A percentile compares a stretch with the other conserved stretches of the same genome.
phyloP scores from a whole-genome alignment of 768 basidiomycete species.

The Kwoniella newhampshirensis region DNA sequence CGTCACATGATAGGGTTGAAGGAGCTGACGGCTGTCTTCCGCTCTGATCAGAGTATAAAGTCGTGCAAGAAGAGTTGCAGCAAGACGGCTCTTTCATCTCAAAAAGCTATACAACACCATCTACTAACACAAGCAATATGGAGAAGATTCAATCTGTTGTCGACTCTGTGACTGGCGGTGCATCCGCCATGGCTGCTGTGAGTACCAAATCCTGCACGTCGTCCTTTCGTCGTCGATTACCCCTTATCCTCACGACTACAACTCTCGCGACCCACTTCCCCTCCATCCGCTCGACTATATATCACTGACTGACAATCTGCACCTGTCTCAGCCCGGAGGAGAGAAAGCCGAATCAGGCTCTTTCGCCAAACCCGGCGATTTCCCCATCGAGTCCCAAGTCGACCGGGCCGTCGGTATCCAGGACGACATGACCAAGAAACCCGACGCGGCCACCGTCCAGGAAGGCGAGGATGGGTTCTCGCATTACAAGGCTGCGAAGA shows the following conservation, averaged over 20 bases:
- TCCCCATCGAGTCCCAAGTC: constrained; percentile 45
- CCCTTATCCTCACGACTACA: background rate
- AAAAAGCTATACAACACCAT: background rate
- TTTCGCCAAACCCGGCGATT: constrained; percentile 45
- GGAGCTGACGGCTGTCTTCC: too few species aligned
- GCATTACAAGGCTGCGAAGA: constrained; percentile 50
- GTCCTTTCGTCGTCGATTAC: background rate
- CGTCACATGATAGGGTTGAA: too few species aligned
- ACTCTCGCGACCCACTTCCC: background rate
- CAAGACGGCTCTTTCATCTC: too few species aligned
- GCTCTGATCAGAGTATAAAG: too few species aligned
- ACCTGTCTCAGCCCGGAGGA: constrained; percentile 7
- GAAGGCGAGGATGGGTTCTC: constrained; percentile 49
- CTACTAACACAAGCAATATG: constrained; percentile 13
- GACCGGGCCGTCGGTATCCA: constrained; percentile 49
- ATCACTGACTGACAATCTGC: background rate
- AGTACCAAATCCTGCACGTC: constrained; percentile 4
- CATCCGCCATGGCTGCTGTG: constrained; percentile 16
- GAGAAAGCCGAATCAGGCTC: constrained; percentile 19
- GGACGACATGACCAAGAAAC: constrained; percentile 49
- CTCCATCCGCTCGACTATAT: background rate
- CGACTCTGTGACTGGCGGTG: constrained; percentile 26
- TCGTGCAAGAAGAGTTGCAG: too few species aligned
- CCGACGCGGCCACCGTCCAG: constrained; percentile 43
- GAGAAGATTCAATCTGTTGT: constrained; percentile 23